Base-by-base conservation (phyloP, 208 protist genomes). In the Wallacemonas sp. region DNA sequence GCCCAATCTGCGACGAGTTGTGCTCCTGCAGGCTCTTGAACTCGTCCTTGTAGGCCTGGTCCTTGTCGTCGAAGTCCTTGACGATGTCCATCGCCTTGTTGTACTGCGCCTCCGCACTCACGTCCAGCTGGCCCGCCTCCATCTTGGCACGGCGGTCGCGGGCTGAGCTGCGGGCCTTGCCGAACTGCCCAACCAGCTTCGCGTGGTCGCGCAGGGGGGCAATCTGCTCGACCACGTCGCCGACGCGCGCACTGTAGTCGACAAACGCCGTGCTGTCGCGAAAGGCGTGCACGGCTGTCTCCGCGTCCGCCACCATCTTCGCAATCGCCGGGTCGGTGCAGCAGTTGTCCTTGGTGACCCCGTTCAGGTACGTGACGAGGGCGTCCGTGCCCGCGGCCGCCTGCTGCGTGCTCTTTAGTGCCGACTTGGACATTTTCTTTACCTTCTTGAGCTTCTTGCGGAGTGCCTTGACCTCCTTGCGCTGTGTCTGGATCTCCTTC, bases 1-100 rank as follows among this genome's bases (percentile, higher is more conserved):
- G 76, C 1, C 67, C 76, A n/a, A 82, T 52, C 61, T 82, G 76
- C 12, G 76, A 76, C 12, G 76, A 82, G 64, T 65, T 72, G 52
- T 77, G 71, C 67, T 82, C 76, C 50, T 46, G 61, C 23, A 82
- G 68, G 67, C 67, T 82, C 31, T 67, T 44, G 61, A 77, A 77
- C 28, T 76, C 71, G 55, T 74, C 68, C 65, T 77, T 76, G 71
- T 77, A 82, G 31, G 28, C 52, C 31, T 61, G 39, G 45, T 74
- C 70, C 59, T 74, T 82, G 29, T 82, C 76, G 20, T 77, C 70
- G 38, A 72, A 76, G 52, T 73, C 71, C 20, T 41, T 71, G 7
- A 71, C 64, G 0, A 74, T 36, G 18, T 82, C 67, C 32, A 65
- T 63, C 8, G 50, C 32, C 61, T 61, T 72, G 42, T 64, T 64